Percentiles rank a stretch among this genome's conserved stretches.
Evolutionary conservation across 2,329 filamentous ascomycete genomes (phyloP).

Genomic region (Fusarium acutatum): DNA sequence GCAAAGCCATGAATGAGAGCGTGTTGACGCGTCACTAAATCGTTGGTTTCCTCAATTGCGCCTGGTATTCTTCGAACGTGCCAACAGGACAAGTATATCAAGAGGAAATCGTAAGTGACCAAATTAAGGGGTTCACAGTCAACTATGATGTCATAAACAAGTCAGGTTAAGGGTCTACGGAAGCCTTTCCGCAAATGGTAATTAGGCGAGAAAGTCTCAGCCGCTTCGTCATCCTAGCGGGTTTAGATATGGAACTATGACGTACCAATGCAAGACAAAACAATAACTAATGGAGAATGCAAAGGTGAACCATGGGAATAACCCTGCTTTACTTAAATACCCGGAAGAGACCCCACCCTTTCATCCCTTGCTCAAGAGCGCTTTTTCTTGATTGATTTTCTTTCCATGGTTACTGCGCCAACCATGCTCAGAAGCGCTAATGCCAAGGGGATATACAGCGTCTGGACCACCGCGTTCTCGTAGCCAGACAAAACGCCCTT

Average conservation of each 20-base stretch:
- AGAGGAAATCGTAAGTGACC: rapidly evolving
- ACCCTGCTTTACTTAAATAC: not conserved
- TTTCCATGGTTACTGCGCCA: slow-evolving; percentile 35
- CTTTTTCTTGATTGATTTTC: slow-evolving; percentile 37
- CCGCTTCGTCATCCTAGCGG: not conserved
- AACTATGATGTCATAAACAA: not conserved
- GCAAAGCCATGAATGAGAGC: not conserved
- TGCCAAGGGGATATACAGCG: slow-evolving; percentile 32
- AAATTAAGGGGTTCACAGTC: too few relatives aligned
- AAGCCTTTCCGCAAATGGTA: rapidly evolving
- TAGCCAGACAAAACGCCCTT: slow-evolving; percentile 28
- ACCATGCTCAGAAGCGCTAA: slow-evolving; percentile 28
- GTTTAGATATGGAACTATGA: not conserved
- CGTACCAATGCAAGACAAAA: not conserved
- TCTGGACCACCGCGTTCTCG: slow-evolving; percentile 36
- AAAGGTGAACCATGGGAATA: not conserved
- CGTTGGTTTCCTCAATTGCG: not conserved
- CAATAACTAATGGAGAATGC: too few relatives aligned
- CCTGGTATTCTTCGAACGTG: too few relatives aligned
- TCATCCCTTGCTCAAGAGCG: not conserved
- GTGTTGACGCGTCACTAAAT: not conserved
- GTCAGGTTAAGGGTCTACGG: rapidly evolving
- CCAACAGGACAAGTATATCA: rapidly evolving
- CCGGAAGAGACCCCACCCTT: rapidly evolving
- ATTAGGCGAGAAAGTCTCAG: not conserved